Base-by-base conservation (phyloP, 441 rosid genomes). In the Adansonia grandidieri region DNA sequence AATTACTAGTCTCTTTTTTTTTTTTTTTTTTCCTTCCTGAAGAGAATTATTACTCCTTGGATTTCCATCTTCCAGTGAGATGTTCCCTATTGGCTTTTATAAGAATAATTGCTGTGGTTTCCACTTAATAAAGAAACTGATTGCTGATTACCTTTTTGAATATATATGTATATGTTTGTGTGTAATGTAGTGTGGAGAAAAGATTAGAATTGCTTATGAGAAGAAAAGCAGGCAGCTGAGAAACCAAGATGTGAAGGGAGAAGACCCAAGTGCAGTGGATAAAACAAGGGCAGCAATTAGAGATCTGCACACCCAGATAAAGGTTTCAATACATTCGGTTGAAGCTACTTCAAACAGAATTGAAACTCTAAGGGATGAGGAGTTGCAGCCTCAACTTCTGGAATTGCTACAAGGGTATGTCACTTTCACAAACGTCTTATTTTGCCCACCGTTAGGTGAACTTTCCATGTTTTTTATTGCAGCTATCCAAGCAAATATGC, bases 341-440 rank as follows among this genome's bases (percentile, higher is more conserved):
- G 92, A 95, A 87, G 93, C 97, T 71, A 85, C 93, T 58, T 92
- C 99, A 0, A 86, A 88, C 81, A 85, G 97, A 86, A 93, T 95
- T 3, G 98, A 92, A 86, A 85, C 94, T 60, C 83, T 95, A 51
- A 83, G 99, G 73, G 99, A 95, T 73, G 98, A 93, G 80, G 99
- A 94, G 86, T 84, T 96, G 87, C 93, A 91, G 85, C 97, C 98
- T 87, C 98, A 95, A 84, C 94, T 95, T 82, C 72, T 90, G 57
- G 96, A 96, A 76, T 85, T 96, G 64, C 82, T 90, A 73, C 93
- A 94, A 87, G 98, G 99, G 99, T 96, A 91, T 76, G 82, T 60
- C 32, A 19, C 47, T 51, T 54, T 64, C 74, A 54, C n/a, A 66
- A 7, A 28, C 1, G 47, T 58, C 13, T 10, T 58, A 67, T 70